A percentile compares a stretch with the other conserved stretches of the same genome.
These are phyloP conservation scores for Apiotrichum veenhuisii DNA, from an alignment of 1,284 basidiomycete genomes.

Conservation along the genomic window DNA sequence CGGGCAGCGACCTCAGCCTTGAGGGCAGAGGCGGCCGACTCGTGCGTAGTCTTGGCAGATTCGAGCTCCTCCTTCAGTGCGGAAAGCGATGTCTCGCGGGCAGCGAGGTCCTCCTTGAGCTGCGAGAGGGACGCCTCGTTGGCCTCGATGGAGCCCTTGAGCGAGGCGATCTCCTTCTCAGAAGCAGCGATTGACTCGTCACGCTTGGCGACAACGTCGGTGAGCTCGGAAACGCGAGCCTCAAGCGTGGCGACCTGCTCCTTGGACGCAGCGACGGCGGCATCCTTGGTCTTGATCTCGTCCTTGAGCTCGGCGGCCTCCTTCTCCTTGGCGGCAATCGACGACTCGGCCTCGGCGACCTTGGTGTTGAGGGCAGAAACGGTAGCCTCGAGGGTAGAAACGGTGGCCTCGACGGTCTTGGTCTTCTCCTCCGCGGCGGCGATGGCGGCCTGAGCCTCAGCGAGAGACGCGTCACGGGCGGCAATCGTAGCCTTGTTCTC, in stretches of 20 bases:
- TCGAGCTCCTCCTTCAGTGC: conserved; percentile 6
- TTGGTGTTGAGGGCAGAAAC: neutral
- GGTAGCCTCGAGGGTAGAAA: neutral
- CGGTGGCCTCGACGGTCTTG: neutral
- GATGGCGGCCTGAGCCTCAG: neutral
- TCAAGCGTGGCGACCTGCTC: conserved; percentile 1
- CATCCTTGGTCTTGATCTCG: neutral
- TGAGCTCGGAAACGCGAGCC: neutral
- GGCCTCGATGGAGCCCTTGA: neutral
- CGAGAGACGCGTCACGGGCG: neutral
- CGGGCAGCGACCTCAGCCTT: neutral
- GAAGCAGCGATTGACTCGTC: neutral
- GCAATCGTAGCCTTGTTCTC: neutral
- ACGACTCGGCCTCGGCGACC: neutral
- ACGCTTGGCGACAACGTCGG: neutral
- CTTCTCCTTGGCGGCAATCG: neutral
- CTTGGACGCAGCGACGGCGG: neutral
- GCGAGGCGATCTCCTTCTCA: neutral
- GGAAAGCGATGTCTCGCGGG: neutral
- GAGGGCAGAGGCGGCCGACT: neutral
- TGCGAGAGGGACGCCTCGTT: conserved; percentile 15
- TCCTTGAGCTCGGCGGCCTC: neutral
- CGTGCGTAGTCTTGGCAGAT: conserved; percentile 4
- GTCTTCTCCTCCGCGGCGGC: neutral
- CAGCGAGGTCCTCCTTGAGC: conserved; percentile 5